phyloP scores from a whole-genome alignment of 75 land plant species.

The Selaginella moellendorffii region DNA sequence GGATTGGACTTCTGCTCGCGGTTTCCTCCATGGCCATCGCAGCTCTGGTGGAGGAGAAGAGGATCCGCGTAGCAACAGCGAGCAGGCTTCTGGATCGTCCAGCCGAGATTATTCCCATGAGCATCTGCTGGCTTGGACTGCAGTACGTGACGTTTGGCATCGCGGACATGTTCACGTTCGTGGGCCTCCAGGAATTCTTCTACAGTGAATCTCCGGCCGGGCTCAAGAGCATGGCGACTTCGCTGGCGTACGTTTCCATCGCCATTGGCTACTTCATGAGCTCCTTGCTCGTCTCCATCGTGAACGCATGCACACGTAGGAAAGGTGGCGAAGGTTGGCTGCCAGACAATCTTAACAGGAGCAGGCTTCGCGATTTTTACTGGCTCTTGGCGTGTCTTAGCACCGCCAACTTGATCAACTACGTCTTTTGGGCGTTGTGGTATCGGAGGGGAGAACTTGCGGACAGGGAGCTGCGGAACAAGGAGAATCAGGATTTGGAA shows the following conservation, averaged over 20 bases:
- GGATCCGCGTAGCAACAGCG: neutral
- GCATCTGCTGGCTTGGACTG: neutral
- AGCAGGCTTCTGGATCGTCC: neutral
- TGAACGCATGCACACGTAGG: neutral
- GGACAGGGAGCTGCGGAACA: too few species aligned
- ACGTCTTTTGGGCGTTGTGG: neutral
- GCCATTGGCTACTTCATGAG: constrained; percentile 1
- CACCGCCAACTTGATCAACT: neutral
- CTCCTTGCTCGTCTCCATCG: neutral
- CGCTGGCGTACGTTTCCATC: neutral
- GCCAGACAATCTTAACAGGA: neutral
- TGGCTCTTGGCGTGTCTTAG: neutral
- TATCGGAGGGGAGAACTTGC: neutral
- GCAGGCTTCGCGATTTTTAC: constrained; percentile 2
- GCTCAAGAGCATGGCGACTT: constrained; percentile 1
- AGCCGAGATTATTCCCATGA: neutral
- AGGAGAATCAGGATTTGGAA: too few species aligned
- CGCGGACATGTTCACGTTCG: constrained; percentile 8
- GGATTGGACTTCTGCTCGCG: constrained; percentile 1
- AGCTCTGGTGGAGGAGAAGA: constrained; percentile 1
- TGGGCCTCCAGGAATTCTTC: neutral
- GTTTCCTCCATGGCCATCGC: neutral
- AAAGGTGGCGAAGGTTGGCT: neutral
- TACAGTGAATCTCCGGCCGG: constrained; percentile 2
- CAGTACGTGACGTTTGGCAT: neutral